A percentile compares a stretch with the other conserved stretches of the same genome.
These are phyloP conservation scores for Leishmania tarentolae DNA, from an alignment of 208 protist genomes.

Conservation along the genomic window DNA sequence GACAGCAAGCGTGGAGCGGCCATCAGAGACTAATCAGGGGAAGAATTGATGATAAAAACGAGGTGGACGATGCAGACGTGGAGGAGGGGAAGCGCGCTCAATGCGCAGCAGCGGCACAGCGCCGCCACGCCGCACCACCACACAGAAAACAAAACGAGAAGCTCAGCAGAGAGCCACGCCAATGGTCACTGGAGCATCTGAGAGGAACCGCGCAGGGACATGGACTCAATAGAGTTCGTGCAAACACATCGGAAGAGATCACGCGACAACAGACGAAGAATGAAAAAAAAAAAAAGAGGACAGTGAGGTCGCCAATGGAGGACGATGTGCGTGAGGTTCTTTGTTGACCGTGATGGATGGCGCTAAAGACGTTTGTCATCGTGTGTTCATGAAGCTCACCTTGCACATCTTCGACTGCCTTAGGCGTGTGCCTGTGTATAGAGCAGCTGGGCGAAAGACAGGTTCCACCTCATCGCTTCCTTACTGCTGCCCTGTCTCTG, in stretches of 20 bases:
- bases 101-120: neutral
- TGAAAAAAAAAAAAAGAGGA: neutral
- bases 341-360: neutral
- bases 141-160: neutral
- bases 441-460: neutral
- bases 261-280: too few species aligned
- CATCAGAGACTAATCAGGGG: neutral
- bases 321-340: neutral
- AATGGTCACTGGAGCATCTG: neutral
- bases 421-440: neutral
- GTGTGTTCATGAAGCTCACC: neutral
- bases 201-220: neutral
- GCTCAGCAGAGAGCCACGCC: neutral
- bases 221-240: neutral
- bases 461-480: neutral
- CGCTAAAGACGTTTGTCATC: neutral
- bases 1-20: neutral
- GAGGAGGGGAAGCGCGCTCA: neutral
- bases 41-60: neutral
- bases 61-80: neutral
- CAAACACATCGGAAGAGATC: neutral
- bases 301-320: neutral
- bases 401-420: neutral
- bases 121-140: neutral
- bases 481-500: neutral